Percentiles rank a stretch among this genome's conserved stretches.
phyloP scores from a whole-genome alignment of 2,329 filamentous ascomycete genomes.

The Penicillium fuscoglaucum region DNA sequence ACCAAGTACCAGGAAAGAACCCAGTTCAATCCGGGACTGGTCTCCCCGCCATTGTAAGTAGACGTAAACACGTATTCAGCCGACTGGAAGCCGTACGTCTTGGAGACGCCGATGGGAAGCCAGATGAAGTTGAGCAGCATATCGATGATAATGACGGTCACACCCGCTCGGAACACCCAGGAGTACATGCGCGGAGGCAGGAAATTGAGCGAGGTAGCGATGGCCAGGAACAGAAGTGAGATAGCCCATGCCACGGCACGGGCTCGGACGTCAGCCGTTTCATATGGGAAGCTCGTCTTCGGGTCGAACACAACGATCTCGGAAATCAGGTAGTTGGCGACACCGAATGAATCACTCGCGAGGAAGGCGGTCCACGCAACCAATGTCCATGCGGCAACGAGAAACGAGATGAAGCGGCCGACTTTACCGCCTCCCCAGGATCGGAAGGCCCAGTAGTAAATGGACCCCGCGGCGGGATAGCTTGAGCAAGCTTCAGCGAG shows the following conservation, averaged over 20 bases:
- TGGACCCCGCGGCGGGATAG: slow-evolving; percentile 34
- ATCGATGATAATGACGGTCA: slow-evolving; percentile 45
- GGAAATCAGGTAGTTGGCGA: slow-evolving; percentile 31
- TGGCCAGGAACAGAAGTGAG: slow-evolving; percentile 33
- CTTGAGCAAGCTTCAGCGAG: slow-evolving; percentile 35
- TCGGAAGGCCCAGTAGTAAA: slow-evolving; percentile 36
- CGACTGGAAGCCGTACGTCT: slow-evolving; percentile 48
- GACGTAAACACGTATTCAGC: slow-evolving; percentile 49
- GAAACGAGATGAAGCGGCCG: slow-evolving; percentile 43
- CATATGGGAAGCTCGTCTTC: slow-evolving; percentile 40
- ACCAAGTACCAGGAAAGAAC: slow-evolving; percentile 31
- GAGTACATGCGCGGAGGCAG: slow-evolving; percentile 44
- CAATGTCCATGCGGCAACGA: slow-evolving; percentile 58
- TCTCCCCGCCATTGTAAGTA: slow-evolving; percentile 31
- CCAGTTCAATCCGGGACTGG: slow-evolving; percentile 31
- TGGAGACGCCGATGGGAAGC: slow-evolving; percentile 48
- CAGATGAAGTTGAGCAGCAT: slow-evolving; percentile 51
- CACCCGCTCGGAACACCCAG: slow-evolving; percentile 46
- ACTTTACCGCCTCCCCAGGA: slow-evolving; percentile 28
- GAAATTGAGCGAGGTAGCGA: slow-evolving; percentile 35
- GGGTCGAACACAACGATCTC: slow-evolving; percentile 44
- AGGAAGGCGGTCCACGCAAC: slow-evolving; percentile 54
- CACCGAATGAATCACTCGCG: slow-evolving; percentile 29
- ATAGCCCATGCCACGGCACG: slow-evolving; percentile 49
- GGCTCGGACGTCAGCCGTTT: slow-evolving; percentile 43